Percentiles rank a stretch among this genome's conserved stretches.
These are phyloP conservation scores for Alternaria viburni DNA, from an alignment of 2,329 filamentous ascomycete species.

Conservation along the genomic window DNA sequence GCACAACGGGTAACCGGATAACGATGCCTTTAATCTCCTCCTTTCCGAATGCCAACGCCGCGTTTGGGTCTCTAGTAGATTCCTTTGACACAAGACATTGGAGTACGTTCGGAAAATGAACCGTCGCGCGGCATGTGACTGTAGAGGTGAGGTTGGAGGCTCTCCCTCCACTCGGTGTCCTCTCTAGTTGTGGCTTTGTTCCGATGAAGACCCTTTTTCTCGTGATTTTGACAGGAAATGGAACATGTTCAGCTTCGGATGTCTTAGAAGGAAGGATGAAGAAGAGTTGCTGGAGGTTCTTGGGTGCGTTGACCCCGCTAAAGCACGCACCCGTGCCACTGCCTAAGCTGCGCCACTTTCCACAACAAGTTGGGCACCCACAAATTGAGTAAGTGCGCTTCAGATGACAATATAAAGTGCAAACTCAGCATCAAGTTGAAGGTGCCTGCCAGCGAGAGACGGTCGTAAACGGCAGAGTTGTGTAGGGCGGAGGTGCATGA, in stretches of 20 bases:
- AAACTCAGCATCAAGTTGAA: neutral
- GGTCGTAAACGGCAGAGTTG: neutral
- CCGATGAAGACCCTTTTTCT: neutral
- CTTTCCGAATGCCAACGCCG: neutral
- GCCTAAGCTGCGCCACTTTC: neutral
- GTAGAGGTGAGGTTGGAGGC: neutral
- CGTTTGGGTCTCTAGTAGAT: neutral
- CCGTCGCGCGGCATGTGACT: neutral
- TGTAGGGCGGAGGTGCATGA: neutral
- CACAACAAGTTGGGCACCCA: neutral
- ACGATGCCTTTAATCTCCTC: neutral
- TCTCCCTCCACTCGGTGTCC: neutral
- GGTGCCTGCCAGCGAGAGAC: neutral
- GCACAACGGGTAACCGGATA: neutral
- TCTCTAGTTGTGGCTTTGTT: neutral
- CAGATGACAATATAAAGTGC: neutral
- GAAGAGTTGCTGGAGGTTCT: neutral
- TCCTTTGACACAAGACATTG: neutral
- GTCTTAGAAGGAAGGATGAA: neutral
- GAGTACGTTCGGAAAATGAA: neutral
- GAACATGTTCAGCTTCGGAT: neutral
- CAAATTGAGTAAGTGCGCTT: neutral
- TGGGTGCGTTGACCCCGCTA: neutral
- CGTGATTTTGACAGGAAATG: neutral
- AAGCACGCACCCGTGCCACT: neutral